Conservation (phyloP, 2,329 filamentous ascomycete genomes). For the Scedosporium minutisporum region DNA sequence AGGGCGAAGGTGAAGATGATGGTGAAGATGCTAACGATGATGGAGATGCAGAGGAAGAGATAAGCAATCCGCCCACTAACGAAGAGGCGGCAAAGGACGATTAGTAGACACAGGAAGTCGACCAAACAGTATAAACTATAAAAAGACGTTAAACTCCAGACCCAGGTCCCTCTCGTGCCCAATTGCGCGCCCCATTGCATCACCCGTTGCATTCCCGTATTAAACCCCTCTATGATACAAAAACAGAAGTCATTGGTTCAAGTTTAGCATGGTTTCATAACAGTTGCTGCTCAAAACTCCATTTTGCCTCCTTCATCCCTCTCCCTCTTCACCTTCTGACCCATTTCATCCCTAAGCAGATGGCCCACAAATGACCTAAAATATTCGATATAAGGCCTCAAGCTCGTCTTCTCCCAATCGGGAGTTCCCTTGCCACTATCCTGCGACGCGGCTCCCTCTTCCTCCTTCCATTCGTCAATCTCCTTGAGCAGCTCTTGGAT, state of each 20-base stretch:
- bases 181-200: neutral
- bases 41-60: slow-evolving; percentile 4
- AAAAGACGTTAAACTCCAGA: slow-evolving; percentile 1
- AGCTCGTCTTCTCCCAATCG: slow-evolving; percentile 95
- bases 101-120: neutral
- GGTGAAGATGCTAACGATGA: slow-evolving; percentile 5
- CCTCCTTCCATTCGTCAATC: slow-evolving; percentile 69
- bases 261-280: neutral
- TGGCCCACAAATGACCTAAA: slow-evolving; percentile 74
- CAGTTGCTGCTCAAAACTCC: slow-evolving; percentile 35
- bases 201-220: neutral
- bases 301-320: slow-evolving; percentile 37
- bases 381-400: slow-evolving; percentile 86
- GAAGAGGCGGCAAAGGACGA: neutral
- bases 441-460: slow-evolving; percentile 25
- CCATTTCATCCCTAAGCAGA: slow-evolving; percentile 65
- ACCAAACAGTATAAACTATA: neutral
- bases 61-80: slow-evolving; percentile 4
- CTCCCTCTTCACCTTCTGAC: slow-evolving; percentile 44
- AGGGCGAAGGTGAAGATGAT: slow-evolving; percentile 12
- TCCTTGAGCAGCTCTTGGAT: slow-evolving; percentile 72
- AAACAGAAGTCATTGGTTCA: neutral
- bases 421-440: slow-evolving; percentile 34
- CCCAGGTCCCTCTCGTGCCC: neutral
- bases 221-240: neutral